Percentiles rank a stretch among this genome's conserved stretches.
Evolutionary conservation across 1,139 yeast species (phyloP).

Genomic region (Magnusiomyces magnusii): DNA sequence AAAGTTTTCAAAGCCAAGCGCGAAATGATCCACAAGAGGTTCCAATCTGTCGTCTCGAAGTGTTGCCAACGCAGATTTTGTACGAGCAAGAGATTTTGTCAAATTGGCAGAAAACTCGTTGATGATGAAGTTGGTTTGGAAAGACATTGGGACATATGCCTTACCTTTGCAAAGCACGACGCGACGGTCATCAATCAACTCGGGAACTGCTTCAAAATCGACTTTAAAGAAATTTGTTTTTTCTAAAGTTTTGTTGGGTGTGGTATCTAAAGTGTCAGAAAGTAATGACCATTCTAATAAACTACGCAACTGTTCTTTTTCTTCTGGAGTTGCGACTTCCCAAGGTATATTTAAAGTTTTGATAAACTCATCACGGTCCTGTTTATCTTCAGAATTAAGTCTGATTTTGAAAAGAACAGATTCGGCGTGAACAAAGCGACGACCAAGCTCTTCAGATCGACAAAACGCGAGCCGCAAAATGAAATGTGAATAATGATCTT

Average conservation of each 20-base stretch:
- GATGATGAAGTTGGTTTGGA: constrained; percentile 59
- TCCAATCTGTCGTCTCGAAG: constrained; percentile 84
- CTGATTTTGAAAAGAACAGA: constrained; percentile 65
- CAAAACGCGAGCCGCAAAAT: constrained; percentile 85
- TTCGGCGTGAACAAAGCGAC: constrained; percentile 71
- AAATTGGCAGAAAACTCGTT: constrained; percentile 60
- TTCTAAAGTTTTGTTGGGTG: background rate
- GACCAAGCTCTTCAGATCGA: constrained; percentile 73
- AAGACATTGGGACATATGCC: constrained; percentile 79
- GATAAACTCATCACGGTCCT: constrained; percentile 69
- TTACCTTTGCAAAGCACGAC: constrained; percentile 60
- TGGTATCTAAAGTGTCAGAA: constrained; percentile 23
- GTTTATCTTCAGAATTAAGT: constrained; percentile 52
- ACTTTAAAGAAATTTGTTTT: constrained; percentile 47
- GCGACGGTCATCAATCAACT: constrained; percentile 60
- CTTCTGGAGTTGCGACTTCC: constrained; percentile 60
- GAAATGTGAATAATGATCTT: constrained; percentile 89
- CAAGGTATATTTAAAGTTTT: constrained; percentile 48
- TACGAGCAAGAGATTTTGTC: constrained; percentile 46
- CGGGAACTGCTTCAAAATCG: constrained; percentile 80
- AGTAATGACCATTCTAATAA: constrained; percentile 45
- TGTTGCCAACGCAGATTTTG: constrained; percentile 74
- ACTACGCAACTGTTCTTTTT: constrained; percentile 45
- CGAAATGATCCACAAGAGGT: constrained; percentile 73
- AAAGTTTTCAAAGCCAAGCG: constrained; percentile 50